Percentiles rank a stretch among this genome's conserved stretches.
Conservation (phyloP, 2,329 filamentous ascomycete genomes). For the Microsporum audouinii region DNA sequence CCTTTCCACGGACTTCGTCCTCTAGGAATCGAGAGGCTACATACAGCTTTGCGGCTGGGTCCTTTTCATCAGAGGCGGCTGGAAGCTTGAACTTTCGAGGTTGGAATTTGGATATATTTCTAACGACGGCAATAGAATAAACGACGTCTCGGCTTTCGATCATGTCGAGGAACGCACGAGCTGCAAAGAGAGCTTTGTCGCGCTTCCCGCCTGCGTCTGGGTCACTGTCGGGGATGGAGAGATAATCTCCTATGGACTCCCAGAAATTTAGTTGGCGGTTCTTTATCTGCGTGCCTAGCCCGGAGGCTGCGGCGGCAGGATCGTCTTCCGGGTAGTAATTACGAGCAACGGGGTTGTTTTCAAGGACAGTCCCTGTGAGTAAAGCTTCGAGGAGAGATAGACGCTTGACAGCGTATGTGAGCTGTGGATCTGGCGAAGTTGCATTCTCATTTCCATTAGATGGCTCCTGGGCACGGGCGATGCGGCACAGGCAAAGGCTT, state of each 20-base stretch:
- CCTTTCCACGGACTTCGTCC: slow-evolving; percentile 53
- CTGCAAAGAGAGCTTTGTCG: slow-evolving; percentile 52
- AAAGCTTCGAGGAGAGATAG: slow-evolving; percentile 66
- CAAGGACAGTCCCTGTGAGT: slow-evolving; percentile 58
- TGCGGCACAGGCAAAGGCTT: slow-evolving; percentile 44
- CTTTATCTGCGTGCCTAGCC: slow-evolving; percentile 13
- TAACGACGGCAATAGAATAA: slow-evolving; percentile 73
- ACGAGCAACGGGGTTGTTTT: slow-evolving; percentile 36
- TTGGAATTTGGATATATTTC: slow-evolving; percentile 53
- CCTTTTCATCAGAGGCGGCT: slow-evolving; percentile 52
- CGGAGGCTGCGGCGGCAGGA: slow-evolving; percentile 6
- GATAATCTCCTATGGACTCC: slow-evolving; percentile 63
- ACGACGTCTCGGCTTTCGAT: slow-evolving; percentile 82
- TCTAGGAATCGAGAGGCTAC: slow-evolving; percentile 60
- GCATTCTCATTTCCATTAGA: slow-evolving; percentile 27
- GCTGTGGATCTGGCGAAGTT: slow-evolving; percentile 42
- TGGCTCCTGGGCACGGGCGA: slow-evolving; percentile 23
- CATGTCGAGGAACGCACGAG: slow-evolving; percentile 62
- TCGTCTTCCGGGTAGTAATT: slow-evolving; percentile 13
- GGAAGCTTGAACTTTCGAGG: slow-evolving; percentile 43
- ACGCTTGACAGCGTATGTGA: slow-evolving; percentile 54
- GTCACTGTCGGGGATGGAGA: slow-evolving; percentile 51
- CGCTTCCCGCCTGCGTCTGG: slow-evolving; percentile 45
- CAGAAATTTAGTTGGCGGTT: slow-evolving; percentile 66
- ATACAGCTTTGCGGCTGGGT: slow-evolving; percentile 54